Conservation (phyloP, 257 asterid species). For the Ehretia macrophylla region DNA sequence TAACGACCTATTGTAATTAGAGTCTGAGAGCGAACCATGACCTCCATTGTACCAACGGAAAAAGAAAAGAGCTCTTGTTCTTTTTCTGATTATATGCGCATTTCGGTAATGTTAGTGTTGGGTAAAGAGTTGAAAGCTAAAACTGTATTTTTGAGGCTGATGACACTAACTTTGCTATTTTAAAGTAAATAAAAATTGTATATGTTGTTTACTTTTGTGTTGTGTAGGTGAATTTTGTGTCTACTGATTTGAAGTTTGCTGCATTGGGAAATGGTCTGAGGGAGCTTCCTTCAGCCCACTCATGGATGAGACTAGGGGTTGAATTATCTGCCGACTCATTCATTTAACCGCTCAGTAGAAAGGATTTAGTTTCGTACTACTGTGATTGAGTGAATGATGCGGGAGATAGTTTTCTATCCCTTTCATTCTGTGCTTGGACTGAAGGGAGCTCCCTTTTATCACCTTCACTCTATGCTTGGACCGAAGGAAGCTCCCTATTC, state of each 20-base stretch:
- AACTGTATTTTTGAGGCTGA: background rate
- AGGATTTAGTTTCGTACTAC: slow-evolving; percentile 35
- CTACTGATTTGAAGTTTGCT: slow-evolving; percentile 1
- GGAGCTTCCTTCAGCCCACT: slow-evolving; percentile 99
- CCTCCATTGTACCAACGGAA: no score
- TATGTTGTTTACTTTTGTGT: no score
- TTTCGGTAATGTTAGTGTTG: background rate
- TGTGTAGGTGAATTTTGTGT: background rate
- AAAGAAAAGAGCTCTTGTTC: no score
- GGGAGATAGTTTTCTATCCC: slow-evolving; percentile 89
- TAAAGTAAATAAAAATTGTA: background rate
- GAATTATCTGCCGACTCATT: slow-evolving; percentile 98
- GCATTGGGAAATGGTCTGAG: slow-evolving; percentile 39
- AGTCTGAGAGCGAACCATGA: no score
- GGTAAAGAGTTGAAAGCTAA: background rate
- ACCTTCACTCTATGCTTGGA: slow-evolving; percentile 69
- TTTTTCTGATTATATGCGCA: background rate
- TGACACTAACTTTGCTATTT: no score
- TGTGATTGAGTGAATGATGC: slow-evolving; percentile 96
- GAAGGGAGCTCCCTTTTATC: slow-evolving; percentile 64
- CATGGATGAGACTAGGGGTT: slow-evolving; percentile 63
- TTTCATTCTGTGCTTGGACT: slow-evolving; percentile 72
- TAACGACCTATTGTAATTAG: no score
- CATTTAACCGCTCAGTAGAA: slow-evolving; percentile 71
- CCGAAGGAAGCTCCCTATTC: slow-evolving; percentile 98